Base-by-base conservation (phyloP, 805 yeast species). In the Priceomyces castillae region DNA sequence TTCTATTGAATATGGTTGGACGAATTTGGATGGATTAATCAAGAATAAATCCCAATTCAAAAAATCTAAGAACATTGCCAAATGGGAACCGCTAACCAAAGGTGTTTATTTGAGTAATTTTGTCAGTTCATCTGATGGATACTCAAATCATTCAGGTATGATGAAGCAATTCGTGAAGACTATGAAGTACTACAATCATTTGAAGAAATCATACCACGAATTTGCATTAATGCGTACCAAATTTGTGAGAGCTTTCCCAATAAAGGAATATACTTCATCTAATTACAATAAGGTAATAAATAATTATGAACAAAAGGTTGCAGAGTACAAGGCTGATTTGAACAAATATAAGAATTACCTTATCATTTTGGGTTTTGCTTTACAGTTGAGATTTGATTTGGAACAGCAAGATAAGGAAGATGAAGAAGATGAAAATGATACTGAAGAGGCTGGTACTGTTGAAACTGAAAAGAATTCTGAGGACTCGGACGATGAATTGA, bases 1-100 rank as follows among this genome's bases (percentile, higher is more conserved):
- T 2, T 82, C 92, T 42, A 77, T 82, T 46, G 95, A 90, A 58
- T 89, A 80, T 58, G 96, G 96, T 2, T 89, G 96, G 96, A 71
- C 73, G 20, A 58, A 71, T 49, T 50, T 71, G 46, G 69, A 65
- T 34, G 52, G 53, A 1, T 55, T 71, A 40, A 57, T 67, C 38
- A 44, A 39, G 9, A 45, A 58, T 30, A 57, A 54, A 22, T 61
- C 57, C 17, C 46, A 55, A 12, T 61, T 76, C 48, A 65, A 61
- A 39, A 61, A 59, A 37, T 42, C 48, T 36, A 69, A 63, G 47
- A 54, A 51, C 33, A 64, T 77, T 37, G 55, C 62, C 20, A 69
- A 67, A 53, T 77, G 80, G 80, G 71, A 68, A 43, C 60, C 60
- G 3, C 44, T 67, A 34, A 67, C 73, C 7, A 62, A 57, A 44